Evolutionary conservation across 1,284 basidiomycete species (phyloP).

Genomic region (Jaminaea rosea): DNA sequence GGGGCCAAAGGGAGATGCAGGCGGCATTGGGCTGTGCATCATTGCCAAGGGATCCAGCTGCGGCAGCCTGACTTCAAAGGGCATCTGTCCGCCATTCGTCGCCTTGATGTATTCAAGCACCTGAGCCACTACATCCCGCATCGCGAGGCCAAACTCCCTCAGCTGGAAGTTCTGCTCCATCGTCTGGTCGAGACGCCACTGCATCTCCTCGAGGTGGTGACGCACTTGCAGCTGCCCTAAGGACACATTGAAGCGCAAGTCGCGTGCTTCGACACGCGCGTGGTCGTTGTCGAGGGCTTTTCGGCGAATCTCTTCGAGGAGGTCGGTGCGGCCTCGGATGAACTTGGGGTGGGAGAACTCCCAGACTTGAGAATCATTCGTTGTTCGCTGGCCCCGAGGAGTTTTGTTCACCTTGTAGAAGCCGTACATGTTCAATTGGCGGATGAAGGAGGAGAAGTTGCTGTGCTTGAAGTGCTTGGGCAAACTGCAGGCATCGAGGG

Average conservation of each 20-base stretch:
- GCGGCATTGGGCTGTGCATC: constrained; percentile 19
- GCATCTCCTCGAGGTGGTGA: constrained; percentile 34
- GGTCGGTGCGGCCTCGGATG: constrained; percentile 66
- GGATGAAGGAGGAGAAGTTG: constrained; percentile 78
- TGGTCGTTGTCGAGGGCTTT: constrained; percentile 54
- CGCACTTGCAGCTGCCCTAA: constrained; percentile 35
- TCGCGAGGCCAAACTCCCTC: constrained; percentile 18
- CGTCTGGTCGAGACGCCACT: constrained; percentile 29
- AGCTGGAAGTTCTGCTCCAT: constrained; percentile 29
- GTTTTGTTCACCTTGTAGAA: constrained; percentile 55
- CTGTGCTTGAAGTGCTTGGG: constrained; percentile 49
- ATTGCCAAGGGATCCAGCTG: constrained; percentile 26
- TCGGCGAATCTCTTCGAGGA: constrained; percentile 74
- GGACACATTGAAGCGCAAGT: constrained; percentile 34
- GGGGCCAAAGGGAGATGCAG: background rate
- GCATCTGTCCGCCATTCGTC: constrained; percentile 27
- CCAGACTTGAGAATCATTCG: constrained; percentile 71
- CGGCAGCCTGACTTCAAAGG: constrained; percentile 23
- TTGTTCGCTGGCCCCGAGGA: constrained; percentile 65
- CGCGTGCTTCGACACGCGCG: constrained; percentile 29
- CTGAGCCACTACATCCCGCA: constrained; percentile 20
- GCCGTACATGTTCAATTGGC: constrained; percentile 70
- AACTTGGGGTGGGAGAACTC: constrained; percentile 83
- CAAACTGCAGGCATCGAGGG: too few relatives aligned
- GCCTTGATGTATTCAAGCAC: constrained; percentile 29